A percentile compares a stretch with the other conserved stretches of the same genome.
phyloP scores from a whole-genome alignment of 2,329 filamentous ascomycete genomes.

The Fusarium nematophilum region DNA sequence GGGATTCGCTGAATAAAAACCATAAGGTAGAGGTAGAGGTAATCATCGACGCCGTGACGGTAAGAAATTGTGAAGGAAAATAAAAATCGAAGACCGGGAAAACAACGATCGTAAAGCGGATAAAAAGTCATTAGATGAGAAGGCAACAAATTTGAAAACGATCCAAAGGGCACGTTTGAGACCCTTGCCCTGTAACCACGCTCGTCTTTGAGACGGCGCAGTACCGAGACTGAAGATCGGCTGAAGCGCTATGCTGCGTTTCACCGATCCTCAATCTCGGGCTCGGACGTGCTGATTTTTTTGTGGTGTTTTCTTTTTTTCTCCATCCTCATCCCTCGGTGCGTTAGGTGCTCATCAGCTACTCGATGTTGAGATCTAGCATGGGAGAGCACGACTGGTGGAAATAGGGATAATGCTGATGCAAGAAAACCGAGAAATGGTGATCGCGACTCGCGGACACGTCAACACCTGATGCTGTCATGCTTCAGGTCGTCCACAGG shows the following conservation, averaged over 20 bases:
- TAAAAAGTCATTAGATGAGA: conserved; percentile 39
- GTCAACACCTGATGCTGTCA: background rate
- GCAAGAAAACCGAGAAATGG: conserved; percentile 23
- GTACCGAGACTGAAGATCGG: conserved; percentile 11
- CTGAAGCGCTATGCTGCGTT: conserved; percentile 18
- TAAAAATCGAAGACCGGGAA: conserved; percentile 13
- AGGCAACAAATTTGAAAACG: conserved; percentile 24
- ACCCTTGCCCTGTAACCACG: conserved; percentile 8
- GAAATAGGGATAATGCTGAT: conserved; percentile 25
- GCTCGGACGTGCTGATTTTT: conserved; percentile 23
- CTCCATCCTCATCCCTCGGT: conserved; percentile 32
- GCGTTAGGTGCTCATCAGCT: conserved; percentile 13
- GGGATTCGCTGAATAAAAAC: conserved; percentile 36
- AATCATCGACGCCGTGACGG: conserved; percentile 34
- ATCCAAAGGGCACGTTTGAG: conserved; percentile 6
- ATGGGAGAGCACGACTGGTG: conserved; percentile 24
- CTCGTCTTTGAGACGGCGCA: conserved; percentile 21
- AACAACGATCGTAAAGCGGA: conserved; percentile 32
- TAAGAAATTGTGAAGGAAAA: conserved; percentile 29
- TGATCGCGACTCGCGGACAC: conserved; percentile 15
- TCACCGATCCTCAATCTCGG: conserved; percentile 24
- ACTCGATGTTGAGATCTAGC: conserved; percentile 13
- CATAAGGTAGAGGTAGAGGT: conserved; percentile 17
- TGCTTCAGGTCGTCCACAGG: conserved; percentile 33
- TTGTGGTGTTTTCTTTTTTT: conserved; percentile 31